A percentile compares a stretch with the other conserved stretches of the same genome.
phyloP scores from a whole-genome alignment of 495 filamentous ascomycete genomes.

The Mytilinidion resinicola region DNA sequence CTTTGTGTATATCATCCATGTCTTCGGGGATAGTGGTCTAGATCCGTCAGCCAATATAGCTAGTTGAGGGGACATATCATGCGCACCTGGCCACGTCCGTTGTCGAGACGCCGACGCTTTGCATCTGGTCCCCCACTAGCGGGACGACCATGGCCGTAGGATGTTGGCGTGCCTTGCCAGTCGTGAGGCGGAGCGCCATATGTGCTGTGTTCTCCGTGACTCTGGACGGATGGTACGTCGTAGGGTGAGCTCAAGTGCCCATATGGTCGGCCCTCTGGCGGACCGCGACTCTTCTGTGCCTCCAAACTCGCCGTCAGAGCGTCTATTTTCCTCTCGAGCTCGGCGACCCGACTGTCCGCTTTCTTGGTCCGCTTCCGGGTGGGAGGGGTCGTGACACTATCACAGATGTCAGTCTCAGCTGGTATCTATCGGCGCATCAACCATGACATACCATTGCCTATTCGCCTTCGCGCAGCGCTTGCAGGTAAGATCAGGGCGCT shows the following conservation, averaged over 20 bases:
- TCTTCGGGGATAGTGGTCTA: constrained; percentile 26
- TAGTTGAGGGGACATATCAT: background rate
- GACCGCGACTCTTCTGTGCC: constrained; percentile 36
- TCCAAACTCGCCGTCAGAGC: constrained; percentile 73
- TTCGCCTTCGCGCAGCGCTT: constrained; percentile 81
- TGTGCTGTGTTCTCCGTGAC: constrained; percentile 2
- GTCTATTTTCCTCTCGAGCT: constrained; percentile 93
- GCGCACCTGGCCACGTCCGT: constrained; percentile 13
- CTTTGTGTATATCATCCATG: constrained; percentile 16
- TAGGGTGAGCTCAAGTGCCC: background rate
- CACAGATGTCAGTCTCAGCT: background rate
- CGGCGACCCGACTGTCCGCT: constrained; percentile 82
- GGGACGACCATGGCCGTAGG: constrained; percentile 13
- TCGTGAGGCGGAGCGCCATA: background rate
- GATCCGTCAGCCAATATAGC: background rate
- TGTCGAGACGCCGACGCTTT: constrained; percentile 13
- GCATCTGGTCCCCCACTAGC: constrained; percentile 12
- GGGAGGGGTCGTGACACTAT: constrained; percentile 64
- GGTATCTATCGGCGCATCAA: background rate
- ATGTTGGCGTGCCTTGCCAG: constrained; percentile 5
- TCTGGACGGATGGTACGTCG: background rate
- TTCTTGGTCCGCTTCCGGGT: constrained; percentile 88
- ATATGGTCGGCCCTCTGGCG: constrained; percentile 20
- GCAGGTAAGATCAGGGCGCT: constrained; percentile 63
- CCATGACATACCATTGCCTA: constrained; percentile 49